These are phyloP conservation scores for Dothideomycetes sp. DNA, from an alignment of 2,329 filamentous ascomycete genomes.

Conservation along the genomic window DNA sequence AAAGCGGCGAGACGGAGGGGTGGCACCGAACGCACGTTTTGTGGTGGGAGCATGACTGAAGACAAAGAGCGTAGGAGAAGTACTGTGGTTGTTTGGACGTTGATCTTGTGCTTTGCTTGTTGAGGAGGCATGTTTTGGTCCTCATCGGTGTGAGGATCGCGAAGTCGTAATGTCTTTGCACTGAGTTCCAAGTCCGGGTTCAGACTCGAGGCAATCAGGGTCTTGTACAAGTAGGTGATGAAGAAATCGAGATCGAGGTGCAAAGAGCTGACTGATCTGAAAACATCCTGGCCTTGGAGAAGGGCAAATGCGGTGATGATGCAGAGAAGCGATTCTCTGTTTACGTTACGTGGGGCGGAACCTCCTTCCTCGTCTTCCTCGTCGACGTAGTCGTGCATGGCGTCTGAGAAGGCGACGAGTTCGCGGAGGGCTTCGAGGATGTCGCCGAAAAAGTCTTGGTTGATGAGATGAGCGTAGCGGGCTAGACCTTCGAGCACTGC, in stretches of 20 bases:
- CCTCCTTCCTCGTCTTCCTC: conserved; percentile 33
- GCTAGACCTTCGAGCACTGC: conserved; percentile 89
- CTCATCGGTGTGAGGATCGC: conserved; percentile 11
- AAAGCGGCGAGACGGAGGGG: conserved; percentile 84
- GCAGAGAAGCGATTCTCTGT: conserved; percentile 82
- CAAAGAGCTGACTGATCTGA: conserved; percentile 70
- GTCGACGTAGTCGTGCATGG: conserved; percentile 40
- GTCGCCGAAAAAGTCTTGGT: conserved; percentile 97
- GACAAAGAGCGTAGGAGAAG: conserved; percentile 81
- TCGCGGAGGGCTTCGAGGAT: conserved; percentile 90
- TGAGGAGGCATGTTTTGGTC: conserved; percentile 3
- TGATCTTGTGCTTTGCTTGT: conserved; percentile 57
- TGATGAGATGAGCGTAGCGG: conserved; percentile 92
- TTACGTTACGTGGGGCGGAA: conserved; percentile 56
- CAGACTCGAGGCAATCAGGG: conserved; percentile 66
- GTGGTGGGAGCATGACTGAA: conserved; percentile 66
- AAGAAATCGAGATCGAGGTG: conserved; percentile 93
- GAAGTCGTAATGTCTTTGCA: conserved; percentile 43
- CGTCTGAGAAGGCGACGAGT: conserved; percentile 64
- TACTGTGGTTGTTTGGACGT: conserved; percentile 89
- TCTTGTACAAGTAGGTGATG: conserved; percentile 84
- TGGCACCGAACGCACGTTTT: conserved; percentile 64
- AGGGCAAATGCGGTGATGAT: conserved; percentile 96
- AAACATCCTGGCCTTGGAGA: conserved; percentile 84
- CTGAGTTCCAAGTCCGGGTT: conserved; percentile 79